Evolutionary conservation across 108 stramenopile species (phyloP).

Genomic region (Skeletonema potamos): DNA sequence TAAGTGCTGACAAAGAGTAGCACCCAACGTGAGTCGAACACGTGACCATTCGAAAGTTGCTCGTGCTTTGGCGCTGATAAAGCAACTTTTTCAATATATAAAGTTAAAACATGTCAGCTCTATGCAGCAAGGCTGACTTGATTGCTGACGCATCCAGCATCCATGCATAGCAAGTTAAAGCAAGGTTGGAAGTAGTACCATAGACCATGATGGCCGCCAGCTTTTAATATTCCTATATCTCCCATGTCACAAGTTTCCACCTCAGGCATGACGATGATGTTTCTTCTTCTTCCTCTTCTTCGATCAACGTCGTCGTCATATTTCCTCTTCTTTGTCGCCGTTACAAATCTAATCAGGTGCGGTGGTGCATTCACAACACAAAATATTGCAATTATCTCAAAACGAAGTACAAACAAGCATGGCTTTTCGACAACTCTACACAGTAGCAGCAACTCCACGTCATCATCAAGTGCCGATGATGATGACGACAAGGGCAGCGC

Average conservation of each 20-base stretch:
- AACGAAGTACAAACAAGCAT: neutral
- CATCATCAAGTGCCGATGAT: too few species aligned
- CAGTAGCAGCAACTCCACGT: neutral
- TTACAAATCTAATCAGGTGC: neutral
- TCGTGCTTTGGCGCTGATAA: neutral
- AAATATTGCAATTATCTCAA: neutral
- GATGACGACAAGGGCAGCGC: neutral
- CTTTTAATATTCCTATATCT: too few species aligned
- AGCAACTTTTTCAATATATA: neutral
- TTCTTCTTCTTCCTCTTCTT: neutral
- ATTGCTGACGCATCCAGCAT: too few species aligned
- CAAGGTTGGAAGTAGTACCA: too few species aligned
- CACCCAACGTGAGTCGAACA: conserved; percentile 61
- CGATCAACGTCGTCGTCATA: neutral
- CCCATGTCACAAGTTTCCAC: too few species aligned
- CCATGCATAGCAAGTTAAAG: too few species aligned
- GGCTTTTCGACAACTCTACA: neutral
- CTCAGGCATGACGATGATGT: too few species aligned
- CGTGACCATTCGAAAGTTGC: conserved; percentile 55
- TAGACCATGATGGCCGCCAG: too few species aligned
- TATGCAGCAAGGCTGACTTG: too few species aligned
- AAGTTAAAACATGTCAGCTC: neutral
- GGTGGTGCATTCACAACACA: neutral
- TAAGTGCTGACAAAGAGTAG: conserved; percentile 30
- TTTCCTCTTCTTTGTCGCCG: neutral